Percentiles rank a stretch among this genome's conserved stretches.
These are phyloP conservation scores for Neurospora africana DNA, from an alignment of 495 filamentous ascomycete genomes.

Conservation along the genomic window DNA sequence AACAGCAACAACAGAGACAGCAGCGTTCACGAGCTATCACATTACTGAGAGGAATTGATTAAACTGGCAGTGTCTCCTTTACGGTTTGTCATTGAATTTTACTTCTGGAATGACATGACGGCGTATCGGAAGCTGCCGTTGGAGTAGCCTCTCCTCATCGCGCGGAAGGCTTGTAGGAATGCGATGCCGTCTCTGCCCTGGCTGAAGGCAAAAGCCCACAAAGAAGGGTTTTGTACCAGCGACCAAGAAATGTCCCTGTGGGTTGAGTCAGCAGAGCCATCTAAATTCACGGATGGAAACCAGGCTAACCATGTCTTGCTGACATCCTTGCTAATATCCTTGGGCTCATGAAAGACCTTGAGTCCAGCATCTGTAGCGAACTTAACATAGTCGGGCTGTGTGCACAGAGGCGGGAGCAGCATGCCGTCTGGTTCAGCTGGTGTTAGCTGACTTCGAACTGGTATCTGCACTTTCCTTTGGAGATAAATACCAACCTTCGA, in stretches of 20 bases:
- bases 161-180: slow-evolving; percentile 48
- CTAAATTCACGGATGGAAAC: too few relatives aligned
- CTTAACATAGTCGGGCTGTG: slow-evolving; percentile 37
- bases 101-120: slow-evolving; percentile 45
- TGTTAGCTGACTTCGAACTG: neutral
- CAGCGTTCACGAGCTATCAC: neutral
- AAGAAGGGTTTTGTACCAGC: slow-evolving; percentile 42
- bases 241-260: slow-evolving; percentile 51
- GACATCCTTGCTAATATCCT: slow-evolving; percentile 47
- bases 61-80: neutral
- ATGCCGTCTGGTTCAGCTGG: slow-evolving; percentile 36
- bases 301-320: slow-evolving; percentile 45
- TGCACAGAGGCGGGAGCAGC: slow-evolving; percentile 44
- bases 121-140: slow-evolving; percentile 48
- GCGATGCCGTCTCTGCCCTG: slow-evolving; percentile 48
- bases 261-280: too few relatives aligned
- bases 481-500: slow-evolving; percentile 33
- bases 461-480: neutral
- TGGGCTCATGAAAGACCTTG: slow-evolving; percentile 27
- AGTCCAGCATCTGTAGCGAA: slow-evolving; percentile 37
- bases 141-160: slow-evolving; percentile 48
- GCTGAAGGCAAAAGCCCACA: slow-evolving; percentile 48
- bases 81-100: neutral
- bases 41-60: neutral
- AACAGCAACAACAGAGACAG: neutral